Evolutionary conservation across 2,329 filamentous ascomycete species (phyloP).

Genomic region (Penicillium sp.): DNA sequence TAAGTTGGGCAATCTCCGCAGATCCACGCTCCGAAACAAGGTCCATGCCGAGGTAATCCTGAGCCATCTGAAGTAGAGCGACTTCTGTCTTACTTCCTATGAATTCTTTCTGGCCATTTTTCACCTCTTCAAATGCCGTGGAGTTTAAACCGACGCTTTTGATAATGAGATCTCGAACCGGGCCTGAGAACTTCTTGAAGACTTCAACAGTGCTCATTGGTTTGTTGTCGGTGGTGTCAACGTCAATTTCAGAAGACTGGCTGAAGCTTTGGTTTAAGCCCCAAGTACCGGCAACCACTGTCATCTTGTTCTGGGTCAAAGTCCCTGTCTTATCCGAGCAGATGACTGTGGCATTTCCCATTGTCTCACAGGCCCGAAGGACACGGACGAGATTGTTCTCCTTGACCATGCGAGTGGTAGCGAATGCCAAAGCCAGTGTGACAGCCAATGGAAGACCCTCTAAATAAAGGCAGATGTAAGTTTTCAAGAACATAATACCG

Average conservation of each 20-base stretch:
- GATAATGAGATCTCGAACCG: conserved; percentile 38
- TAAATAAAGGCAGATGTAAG: conserved; percentile 11
- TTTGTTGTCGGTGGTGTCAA: not conserved
- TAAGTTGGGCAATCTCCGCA: conserved; percentile 63
- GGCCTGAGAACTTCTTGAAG: conserved; percentile 33
- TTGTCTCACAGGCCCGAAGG: conserved; percentile 75
- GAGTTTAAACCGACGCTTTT: conserved; percentile 55
- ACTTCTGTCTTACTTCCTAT: conserved; percentile 80
- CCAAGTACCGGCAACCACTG: conserved; percentile 70
- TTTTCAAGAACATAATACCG: conserved; percentile 33
- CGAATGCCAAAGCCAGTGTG: conserved; percentile 75
- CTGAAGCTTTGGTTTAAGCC: conserved; percentile 61
- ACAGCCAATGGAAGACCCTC: conserved; percentile 76
- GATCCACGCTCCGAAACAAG: conserved; percentile 64
- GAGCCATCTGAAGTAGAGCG: conserved; percentile 69
- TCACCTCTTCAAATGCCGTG: conserved; percentile 74
- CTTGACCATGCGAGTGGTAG: conserved; percentile 73
- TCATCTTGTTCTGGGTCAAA: conserved; percentile 74
- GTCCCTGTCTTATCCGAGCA: conserved; percentile 81
- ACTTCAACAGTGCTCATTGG: conserved; percentile 27
- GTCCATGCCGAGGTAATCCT: conserved; percentile 67
- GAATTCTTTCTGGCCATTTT: conserved; percentile 66
- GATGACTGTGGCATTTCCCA: conserved; percentile 77
- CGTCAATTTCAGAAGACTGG: conserved; percentile 33
- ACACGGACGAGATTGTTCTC: conserved; percentile 77